Conservation (phyloP, 2,329 filamentous ascomycete species). For the Apiospora phragmitis region DNA sequence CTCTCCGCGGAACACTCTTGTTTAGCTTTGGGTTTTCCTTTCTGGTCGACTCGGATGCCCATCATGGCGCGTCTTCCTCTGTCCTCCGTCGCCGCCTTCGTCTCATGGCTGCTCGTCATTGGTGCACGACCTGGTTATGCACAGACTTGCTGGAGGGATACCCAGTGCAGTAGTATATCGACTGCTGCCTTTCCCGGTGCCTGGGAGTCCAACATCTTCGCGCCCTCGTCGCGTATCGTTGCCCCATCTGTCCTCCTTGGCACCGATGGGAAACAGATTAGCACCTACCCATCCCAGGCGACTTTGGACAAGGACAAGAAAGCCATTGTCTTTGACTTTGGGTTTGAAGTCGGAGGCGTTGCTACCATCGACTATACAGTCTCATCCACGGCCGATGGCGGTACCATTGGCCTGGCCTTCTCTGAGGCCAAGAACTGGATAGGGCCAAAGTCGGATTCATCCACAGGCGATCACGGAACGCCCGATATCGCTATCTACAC, state of each 20-base stretch:
- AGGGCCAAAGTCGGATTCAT: conserved; percentile 41
- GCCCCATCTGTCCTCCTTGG: conserved; percentile 43
- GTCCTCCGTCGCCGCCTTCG: neutral
- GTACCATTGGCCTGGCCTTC: conserved; percentile 41
- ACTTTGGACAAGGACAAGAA: conserved; percentile 18
- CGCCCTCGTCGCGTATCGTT: conserved; percentile 52
- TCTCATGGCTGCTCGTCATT: neutral
- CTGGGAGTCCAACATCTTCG: conserved; percentile 60
- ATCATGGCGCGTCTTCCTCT: neutral
- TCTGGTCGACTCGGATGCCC: neutral
- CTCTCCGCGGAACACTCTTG: neutral
- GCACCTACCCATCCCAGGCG: conserved; percentile 15
- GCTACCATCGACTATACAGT: conserved; percentile 27
- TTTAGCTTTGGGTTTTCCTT: neutral
- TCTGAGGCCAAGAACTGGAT: conserved; percentile 43
- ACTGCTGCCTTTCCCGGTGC: conserved; percentile 53
- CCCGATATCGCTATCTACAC: conserved; percentile 38
- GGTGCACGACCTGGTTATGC: neutral
- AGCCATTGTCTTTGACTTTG: conserved; percentile 28
- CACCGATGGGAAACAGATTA: conserved; percentile 17
- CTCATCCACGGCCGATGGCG: conserved; percentile 23
- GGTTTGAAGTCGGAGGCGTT: conserved; percentile 29
- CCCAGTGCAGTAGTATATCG: conserved; percentile 50
- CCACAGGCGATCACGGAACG: conserved; percentile 34
- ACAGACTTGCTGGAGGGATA: conserved; percentile 53